Evolutionary conservation across 345 rosid genomes (phyloP), one percentile per base, ranked within the genome.

Genomic region (Cardamine chenopodiifolia): DNA sequence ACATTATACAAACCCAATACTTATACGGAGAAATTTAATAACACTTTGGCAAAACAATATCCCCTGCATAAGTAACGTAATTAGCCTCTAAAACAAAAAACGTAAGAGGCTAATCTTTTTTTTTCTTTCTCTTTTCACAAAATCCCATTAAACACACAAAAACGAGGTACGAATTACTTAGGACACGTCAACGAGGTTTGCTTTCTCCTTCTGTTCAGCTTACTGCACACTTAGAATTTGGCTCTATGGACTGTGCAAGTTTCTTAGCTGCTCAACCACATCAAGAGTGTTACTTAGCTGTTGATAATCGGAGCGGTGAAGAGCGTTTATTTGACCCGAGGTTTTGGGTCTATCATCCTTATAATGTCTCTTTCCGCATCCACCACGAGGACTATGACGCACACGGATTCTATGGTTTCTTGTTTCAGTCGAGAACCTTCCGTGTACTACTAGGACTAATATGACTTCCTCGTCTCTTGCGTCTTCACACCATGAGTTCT

Each of bases 401-500:
- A 95, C 92, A 12, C 89, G 87, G 66, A 95, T 78, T 6, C 86
- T 84, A 52, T 95, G 98, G 67, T 78, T 83, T 78, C 23, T 85
- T n/a, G 83, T 81, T 73, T 83, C 86, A 10, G 77, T 83, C 49
- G 88, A 76, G 74, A 75, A 85, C 47, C 82, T 81, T 65, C 98
- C 89, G 29, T 81, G 86, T n/a, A 91, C 86, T 60, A 68, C 84
- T 6, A 90, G 80, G 55, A 84, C 73, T 56, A 92, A 74, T 67
- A 83, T 79, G 23, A 80, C 85, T 82, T 92, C 92, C 80, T 88
- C 85, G 72, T 90, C 96, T 66, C 86, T 74, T 32, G 82, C 60
- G 66, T 88, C 93, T 79, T 90, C 96, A 35, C 83, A 87, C 90
- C 91, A 87, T 71, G 90, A 85, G 71, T 86, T 90, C 70, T 85